Evolutionary conservation across 768 basidiomycete genomes (phyloP), one percentile per base, ranked within the genome.

Genomic region (Kwoniella botswanensis): DNA sequence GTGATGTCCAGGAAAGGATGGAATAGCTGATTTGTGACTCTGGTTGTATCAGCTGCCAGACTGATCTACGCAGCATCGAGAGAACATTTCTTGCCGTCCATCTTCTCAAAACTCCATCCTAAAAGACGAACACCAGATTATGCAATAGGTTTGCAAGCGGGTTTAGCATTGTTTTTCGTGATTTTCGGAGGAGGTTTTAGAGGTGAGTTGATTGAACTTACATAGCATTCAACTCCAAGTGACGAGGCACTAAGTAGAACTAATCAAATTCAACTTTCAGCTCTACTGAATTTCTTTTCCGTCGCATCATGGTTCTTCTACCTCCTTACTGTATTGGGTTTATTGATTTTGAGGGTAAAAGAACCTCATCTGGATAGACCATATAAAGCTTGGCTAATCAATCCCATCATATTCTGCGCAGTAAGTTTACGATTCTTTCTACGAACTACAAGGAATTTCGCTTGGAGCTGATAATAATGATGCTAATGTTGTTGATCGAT

Each of bases 281-380:
- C 90, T 12, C 84, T 98, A 57, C 90, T 95, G 78, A 96, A 94
- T 81, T 95, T 95, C 81, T 91, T 79, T 63, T 76, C 74, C n/a
- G 72, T 82, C 41, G 71, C 72, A 9, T 63, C 67, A 0, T 85
- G 85, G 85, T 76, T 80, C 2, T 85, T 85, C 77, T 85, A 84
- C 71, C 74, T 85, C 3, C 50, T 82, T 7, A 85, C 84, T 15
- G 83, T 81, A 5, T 86, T 97, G 35, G 94, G 94, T 1, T 85
- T 98, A 17, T 87, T 98, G 0, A 90, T 97, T 64, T 84, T 98
- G 44, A 89, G 96, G 41, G 85, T 96, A 11, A 94, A 93, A 80
- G 96, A 99, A 82, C 96, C 96, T 0, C 87, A 89, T 75, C 86
- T 99, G 12, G 90, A 94, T 79, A 88, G 94, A 68, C 96, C 96